Evolutionary conservation across 805 yeast species (phyloP).

Genomic region (Starmerella lactis-condensi): DNA sequence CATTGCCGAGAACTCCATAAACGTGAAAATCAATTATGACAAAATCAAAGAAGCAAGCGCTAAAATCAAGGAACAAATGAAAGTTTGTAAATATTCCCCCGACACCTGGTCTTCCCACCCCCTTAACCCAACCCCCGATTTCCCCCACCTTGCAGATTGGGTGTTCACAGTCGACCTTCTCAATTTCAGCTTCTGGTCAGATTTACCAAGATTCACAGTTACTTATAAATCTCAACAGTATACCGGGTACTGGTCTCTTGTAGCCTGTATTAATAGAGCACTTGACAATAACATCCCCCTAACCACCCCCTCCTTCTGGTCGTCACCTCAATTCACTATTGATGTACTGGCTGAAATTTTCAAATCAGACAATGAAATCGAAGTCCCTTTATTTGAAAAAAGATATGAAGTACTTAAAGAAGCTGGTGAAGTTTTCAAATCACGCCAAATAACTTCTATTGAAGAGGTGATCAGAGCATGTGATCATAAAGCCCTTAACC

Average conservation of each 20-base stretch:
- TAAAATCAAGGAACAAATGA: constrained; percentile 19
- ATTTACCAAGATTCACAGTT: constrained; percentile 23
- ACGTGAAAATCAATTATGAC: constrained; percentile 19
- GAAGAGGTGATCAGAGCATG: constrained; percentile 15
- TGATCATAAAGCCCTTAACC: constrained; percentile 19
- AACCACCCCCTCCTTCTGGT: constrained; percentile 25
- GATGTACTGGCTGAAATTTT: constrained; percentile 20
- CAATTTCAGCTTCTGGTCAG: constrained; percentile 30
- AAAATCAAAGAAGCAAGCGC: constrained; percentile 22
- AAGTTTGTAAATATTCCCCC: constrained; percentile 19
- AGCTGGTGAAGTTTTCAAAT: constrained; percentile 20
- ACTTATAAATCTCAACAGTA: constrained; percentile 20
- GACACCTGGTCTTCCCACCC: constrained; percentile 25
- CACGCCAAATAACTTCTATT: too few relatives aligned
- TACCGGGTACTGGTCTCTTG: constrained; percentile 31
- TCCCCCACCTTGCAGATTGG: constrained; percentile 22
- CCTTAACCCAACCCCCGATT: constrained; percentile 20
- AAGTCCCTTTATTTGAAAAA: constrained; percentile 23
- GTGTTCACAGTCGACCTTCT: constrained; percentile 27
- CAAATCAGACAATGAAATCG: constrained; percentile 20
- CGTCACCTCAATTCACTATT: constrained; percentile 14
- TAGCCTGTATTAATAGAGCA: constrained; percentile 28
- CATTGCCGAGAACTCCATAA: constrained; percentile 12
- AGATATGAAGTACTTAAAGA: constrained; percentile 23
- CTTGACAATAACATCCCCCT: constrained; percentile 25